These are phyloP conservation scores for Tricholoma furcatifolium DNA, from an alignment of 768 basidiomycete species.

Conservation along the genomic window DNA sequence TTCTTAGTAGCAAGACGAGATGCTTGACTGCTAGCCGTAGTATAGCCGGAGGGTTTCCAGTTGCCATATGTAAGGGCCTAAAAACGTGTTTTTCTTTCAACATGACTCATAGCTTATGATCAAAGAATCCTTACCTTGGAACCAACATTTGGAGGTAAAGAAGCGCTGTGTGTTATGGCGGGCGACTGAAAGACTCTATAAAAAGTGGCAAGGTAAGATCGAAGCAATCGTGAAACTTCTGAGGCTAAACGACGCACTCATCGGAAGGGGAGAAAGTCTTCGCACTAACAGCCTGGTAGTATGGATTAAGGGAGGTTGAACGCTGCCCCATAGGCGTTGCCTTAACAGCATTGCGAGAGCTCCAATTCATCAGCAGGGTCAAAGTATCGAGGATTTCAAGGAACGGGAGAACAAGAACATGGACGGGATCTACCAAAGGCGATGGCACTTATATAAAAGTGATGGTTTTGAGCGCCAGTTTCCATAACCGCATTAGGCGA, in stretches of 20 bases:
- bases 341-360: background rate
- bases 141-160: background rate
- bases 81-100: background rate
- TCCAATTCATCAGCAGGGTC: background rate
- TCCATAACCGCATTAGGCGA: background rate
- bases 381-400: background rate
- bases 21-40: constrained; percentile 8
- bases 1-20: constrained; percentile 6
- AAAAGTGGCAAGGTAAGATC: background rate
- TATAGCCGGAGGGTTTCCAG: constrained; percentile 8
- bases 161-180: background rate
- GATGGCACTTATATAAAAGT: too few relatives aligned
- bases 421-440: background rate
- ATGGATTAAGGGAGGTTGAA: constrained; percentile 1
- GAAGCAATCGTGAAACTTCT: background rate
- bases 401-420: background rate
- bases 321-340: background rate
- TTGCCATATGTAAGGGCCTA: background rate
- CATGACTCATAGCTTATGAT: background rate
- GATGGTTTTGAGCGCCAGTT: too few relatives aligned
- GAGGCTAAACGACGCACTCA: background rate
- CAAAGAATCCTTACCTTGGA: background rate
- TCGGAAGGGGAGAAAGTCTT: constrained; percentile 9
- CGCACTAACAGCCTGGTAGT: constrained; percentile 5
- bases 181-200: constrained; percentile 1